phyloP scores from a whole-genome alignment of 2,329 filamentous ascomycete species.

The Fusarium vanettenii region DNA sequence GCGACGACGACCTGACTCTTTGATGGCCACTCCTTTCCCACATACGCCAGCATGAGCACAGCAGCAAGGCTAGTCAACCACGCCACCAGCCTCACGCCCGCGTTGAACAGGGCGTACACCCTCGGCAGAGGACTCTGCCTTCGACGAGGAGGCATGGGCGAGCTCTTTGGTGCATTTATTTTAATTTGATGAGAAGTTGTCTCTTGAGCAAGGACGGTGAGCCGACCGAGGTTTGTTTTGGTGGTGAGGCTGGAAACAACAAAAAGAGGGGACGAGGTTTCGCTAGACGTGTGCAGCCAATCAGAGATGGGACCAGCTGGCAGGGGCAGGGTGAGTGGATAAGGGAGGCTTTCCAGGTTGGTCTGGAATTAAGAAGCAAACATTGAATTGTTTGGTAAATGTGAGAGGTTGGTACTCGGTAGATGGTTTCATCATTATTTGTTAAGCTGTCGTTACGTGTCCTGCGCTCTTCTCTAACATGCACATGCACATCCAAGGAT shows the following conservation, averaged over 20 bases:
- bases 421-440: not conserved
- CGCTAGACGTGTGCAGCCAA: slow-evolving; percentile 7
- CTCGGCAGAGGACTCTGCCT: slow-evolving; percentile 19
- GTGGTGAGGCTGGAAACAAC: slow-evolving; percentile 11
- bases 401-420: not conserved
- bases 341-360: slow-evolving; percentile 23
- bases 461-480: not conserved
- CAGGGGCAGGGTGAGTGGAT: not conserved
- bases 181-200: too few relatives aligned
- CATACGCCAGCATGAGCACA: slow-evolving; percentile 47
- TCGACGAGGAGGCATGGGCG: slow-evolving; percentile 33
- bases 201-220: not conserved
- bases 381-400: not conserved
- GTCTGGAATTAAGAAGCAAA: slow-evolving; percentile 10
- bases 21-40: slow-evolving; percentile 47
- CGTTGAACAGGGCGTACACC: slow-evolving; percentile 37
- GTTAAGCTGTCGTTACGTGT: slow-evolving; percentile 3
- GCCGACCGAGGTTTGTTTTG: not conserved
- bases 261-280: not conserved
- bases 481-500: not conserved
- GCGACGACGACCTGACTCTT: slow-evolving; percentile 45
- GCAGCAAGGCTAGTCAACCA: slow-evolving; percentile 49
- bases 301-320: not conserved
- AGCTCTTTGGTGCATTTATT: not conserved
- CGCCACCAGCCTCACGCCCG: slow-evolving; percentile 42